Evolutionary conservation across 2,329 filamentous ascomycete species (phyloP).

Genomic region (Lachnellula suecica): DNA sequence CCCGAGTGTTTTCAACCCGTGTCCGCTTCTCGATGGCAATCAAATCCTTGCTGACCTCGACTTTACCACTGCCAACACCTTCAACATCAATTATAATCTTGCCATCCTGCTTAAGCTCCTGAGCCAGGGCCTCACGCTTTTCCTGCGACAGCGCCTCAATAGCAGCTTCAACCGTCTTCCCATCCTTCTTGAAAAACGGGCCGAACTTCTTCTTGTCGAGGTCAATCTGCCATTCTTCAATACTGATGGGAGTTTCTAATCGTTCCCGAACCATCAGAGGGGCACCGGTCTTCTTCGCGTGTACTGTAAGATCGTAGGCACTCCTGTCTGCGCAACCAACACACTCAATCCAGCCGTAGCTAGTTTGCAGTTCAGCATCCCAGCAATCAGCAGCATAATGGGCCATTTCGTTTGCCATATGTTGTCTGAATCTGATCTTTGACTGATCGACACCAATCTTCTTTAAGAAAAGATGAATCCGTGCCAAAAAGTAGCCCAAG

Average conservation of each 20-base stretch:
- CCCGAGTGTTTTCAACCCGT: conserved; percentile 77
- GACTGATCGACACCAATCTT: conserved; percentile 83
- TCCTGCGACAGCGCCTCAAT: conserved; percentile 71
- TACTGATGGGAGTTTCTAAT: conserved; percentile 71
- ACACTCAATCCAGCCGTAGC: conserved; percentile 96
- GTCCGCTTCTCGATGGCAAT: conserved; percentile 83
- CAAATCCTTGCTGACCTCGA: conserved; percentile 76
- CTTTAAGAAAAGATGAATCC: conserved; percentile 86
- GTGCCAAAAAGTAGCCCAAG: conserved; percentile 92
- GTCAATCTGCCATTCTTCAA: conserved; percentile 87
- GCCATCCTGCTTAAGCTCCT: conserved; percentile 70
- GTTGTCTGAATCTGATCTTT: conserved; percentile 95
- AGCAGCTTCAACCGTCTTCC: conserved; percentile 79
- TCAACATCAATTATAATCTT: conserved; percentile 77
- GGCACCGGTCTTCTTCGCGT: conserved; percentile 88
- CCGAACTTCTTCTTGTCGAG: conserved; percentile 96
- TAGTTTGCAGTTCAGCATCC: conserved; percentile 91
- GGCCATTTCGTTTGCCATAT: conserved; percentile 89
- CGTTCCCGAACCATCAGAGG: conserved; percentile 83
- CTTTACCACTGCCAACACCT: conserved; percentile 65
- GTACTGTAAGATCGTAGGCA: conserved; percentile 90
- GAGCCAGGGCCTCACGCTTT: conserved; percentile 74
- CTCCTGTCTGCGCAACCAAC: conserved; percentile 95
- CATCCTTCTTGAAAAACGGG: conserved; percentile 92
- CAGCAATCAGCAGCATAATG: conserved; percentile 98